Conservation (phyloP, 2,329 filamentous ascomycete species). For the Spiromastix sp. region DNA sequence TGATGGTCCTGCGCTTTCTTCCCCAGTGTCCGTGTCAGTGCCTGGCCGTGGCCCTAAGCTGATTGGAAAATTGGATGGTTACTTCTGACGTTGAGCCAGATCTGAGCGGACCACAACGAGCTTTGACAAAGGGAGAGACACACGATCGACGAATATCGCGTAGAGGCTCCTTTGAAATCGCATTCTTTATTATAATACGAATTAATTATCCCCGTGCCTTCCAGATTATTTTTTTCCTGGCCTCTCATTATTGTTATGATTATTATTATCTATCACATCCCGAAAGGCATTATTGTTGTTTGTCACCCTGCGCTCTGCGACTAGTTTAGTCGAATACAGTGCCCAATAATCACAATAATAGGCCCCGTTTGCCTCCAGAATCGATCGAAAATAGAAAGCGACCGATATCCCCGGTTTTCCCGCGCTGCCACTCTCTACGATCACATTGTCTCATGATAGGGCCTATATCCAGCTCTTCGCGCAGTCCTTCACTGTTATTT, state of each 20-base stretch:
- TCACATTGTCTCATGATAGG: too few relatives aligned
- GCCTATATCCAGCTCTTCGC: too few relatives aligned
- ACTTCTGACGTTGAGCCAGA: neutral
- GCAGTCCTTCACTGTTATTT: too few relatives aligned
- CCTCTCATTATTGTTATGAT: conserved; percentile 4
- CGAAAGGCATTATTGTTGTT: too few relatives aligned
- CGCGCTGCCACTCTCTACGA: neutral
- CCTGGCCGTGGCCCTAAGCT: neutral
- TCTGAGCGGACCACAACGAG: conserved; percentile 2
- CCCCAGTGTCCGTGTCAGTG: neutral
- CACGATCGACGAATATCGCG: conserved; percentile 4
- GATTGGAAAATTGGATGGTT: conserved; percentile 3
- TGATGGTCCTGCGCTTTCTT: neutral
- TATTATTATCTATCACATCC: conserved; percentile 2
- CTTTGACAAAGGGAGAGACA: conserved; percentile 8
- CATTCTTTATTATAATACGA: too few relatives aligned
- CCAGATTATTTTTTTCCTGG: too few relatives aligned
- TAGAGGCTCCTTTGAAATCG: conserved; percentile 2
- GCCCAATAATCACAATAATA: too few relatives aligned
- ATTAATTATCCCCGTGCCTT: too few relatives aligned
- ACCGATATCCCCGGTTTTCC: conserved; percentile 2
- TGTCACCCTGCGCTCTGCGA: too few relatives aligned
- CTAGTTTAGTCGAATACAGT: too few relatives aligned
- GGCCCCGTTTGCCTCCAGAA: conserved; percentile 2
- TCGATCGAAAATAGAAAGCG: conserved; percentile 6